phyloP scores from a whole-genome alignment of 306 rosid species.

The Cucumis hystrix region DNA sequence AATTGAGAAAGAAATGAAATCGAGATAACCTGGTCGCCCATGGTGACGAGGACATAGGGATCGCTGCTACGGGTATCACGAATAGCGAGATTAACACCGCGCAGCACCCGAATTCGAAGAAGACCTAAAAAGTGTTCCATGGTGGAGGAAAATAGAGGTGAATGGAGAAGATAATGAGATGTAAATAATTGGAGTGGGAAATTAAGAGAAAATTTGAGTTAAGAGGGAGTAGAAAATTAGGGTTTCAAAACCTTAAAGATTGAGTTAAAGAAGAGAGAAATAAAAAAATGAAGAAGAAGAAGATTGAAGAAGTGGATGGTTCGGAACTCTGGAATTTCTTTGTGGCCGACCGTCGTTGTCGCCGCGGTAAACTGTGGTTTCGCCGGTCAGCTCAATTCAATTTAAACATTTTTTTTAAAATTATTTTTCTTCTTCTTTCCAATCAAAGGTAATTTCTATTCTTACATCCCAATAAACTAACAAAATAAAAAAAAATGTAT shows the following conservation, averaged over 20 bases:
- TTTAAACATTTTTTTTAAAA: neutral
- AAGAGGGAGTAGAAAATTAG: neutral
- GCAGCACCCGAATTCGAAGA: conserved; percentile 51
- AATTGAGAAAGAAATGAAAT: neutral
- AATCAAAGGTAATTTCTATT: neutral
- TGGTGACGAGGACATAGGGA: conserved; percentile 42
- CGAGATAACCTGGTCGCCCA: conserved; percentile 32
- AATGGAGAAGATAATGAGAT: neutral
- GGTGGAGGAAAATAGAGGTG: neutral
- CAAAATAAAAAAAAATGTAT: no score
- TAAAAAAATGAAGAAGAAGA: neutral
- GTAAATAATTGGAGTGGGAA: neutral
- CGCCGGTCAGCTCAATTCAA: neutral
- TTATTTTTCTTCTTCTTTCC: neutral
- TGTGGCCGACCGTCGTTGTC: neutral
- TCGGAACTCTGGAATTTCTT: neutral
- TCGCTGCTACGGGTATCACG: conserved; percentile 68
- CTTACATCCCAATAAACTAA: no score
- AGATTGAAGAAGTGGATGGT: neutral
- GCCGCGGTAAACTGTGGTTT: neutral
- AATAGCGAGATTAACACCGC: conserved; percentile 53
- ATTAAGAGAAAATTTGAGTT: neutral
- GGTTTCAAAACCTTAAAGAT: neutral
- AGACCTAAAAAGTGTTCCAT: conserved; percentile 36
- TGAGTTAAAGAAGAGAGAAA: neutral